A percentile compares a stretch with the other conserved stretches of the same genome.
Conservation (phyloP, 2,329 filamentous ascomycete species). For the Microcera coccophila region DNA sequence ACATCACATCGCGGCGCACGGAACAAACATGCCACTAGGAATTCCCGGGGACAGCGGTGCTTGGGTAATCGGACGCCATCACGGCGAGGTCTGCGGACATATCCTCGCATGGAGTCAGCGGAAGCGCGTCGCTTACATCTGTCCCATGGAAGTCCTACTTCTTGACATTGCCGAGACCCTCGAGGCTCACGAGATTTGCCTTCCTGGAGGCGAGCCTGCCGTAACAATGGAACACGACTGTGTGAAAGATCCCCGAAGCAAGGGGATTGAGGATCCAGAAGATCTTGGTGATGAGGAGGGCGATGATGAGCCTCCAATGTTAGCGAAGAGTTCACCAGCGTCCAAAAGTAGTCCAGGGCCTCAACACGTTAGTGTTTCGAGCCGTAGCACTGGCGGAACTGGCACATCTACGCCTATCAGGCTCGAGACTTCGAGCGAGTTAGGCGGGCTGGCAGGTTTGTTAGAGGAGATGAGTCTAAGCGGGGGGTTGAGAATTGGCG, state of each 20-base stretch:
- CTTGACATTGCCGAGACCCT: constrained; percentile 80
- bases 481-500: constrained; percentile 29
- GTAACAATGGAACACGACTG: constrained; percentile 26
- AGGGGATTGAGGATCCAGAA: constrained; percentile 25
- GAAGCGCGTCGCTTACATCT: constrained; percentile 83
- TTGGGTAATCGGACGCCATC: constrained; percentile 79
- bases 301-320: constrained; percentile 14
- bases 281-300: constrained; percentile 30
- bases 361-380: constrained; percentile 12
- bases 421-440: constrained; percentile 26
- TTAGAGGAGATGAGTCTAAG: constrained; percentile 34
- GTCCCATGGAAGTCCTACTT: constrained; percentile 87
- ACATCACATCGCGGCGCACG: constrained; percentile 13
- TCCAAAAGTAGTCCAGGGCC: constrained; percentile 5
- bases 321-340: constrained; percentile 7
- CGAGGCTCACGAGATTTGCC: constrained; percentile 62
- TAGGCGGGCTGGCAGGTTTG: constrained; percentile 26
- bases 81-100: constrained; percentile 82
- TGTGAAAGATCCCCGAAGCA: constrained; percentile 3
- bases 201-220: constrained; percentile 59
- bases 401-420: constrained; percentile 27
- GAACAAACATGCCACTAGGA: constrained; percentile 43
- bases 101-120: constrained; percentile 82
- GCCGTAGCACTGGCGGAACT: constrained; percentile 14
- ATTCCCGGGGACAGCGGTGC: constrained; percentile 89